Percentiles rank a stretch among this genome's conserved stretches.
Evolutionary conservation across 164 flowering plant species (phyloP).

Genomic region (Aristolochia fimbriata): DNA sequence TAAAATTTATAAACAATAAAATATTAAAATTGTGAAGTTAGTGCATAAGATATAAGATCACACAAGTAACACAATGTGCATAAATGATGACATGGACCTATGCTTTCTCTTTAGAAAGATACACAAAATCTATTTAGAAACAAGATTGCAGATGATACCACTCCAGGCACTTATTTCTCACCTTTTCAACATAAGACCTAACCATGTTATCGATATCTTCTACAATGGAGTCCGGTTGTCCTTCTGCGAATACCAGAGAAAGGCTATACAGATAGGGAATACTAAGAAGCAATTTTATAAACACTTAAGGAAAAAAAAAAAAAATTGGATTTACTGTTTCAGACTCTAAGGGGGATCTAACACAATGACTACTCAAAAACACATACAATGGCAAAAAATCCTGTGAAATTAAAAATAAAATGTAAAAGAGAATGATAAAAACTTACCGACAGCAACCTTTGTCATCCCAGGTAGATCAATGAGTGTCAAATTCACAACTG

Average conservation of each 20-base stretch:
- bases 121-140: too few species aligned
- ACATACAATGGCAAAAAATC: not conserved
- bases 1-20: not conserved
- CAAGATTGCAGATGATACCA: too few species aligned
- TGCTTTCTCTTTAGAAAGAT: too few species aligned
- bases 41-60: not conserved
- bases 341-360: too few species aligned
- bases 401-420: not conserved
- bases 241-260: slow-evolving; percentile 36
- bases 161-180: slow-evolving; percentile 2
- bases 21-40: too few species aligned
- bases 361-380: not conserved
- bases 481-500: slow-evolving; percentile 85
- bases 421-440: not conserved
- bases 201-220: slow-evolving; percentile 84
- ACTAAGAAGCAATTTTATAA: not conserved
- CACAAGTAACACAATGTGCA: not conserved
- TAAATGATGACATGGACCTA: too few species aligned
- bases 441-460: slow-evolving; percentile 75
- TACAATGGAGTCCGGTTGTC: slow-evolving; percentile 71
- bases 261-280: too few species aligned
- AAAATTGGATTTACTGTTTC: not conserved
- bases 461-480: slow-evolving; percentile 90
- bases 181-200: slow-evolving; percentile 76
- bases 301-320: not conserved